Evolutionary conservation across 345 rosid genomes (phyloP).

Genomic region (Dimocarpus longan): DNA sequence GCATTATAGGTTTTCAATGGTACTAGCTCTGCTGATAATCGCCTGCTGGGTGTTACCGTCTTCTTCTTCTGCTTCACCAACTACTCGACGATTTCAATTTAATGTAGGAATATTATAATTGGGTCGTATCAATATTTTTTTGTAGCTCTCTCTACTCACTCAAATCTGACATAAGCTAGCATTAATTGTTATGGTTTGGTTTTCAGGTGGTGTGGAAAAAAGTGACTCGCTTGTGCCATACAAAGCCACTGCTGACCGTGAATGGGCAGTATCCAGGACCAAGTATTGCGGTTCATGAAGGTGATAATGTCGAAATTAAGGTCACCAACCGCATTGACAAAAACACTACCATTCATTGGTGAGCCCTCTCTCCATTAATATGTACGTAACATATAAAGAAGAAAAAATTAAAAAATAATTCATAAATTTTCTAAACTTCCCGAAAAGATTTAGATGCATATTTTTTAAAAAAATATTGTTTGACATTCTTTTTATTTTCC

Average conservation of each 20-base stretch:
- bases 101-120: conserved; percentile 11
- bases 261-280: conserved; percentile 74
- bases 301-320: conserved; percentile 61
- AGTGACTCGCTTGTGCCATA: conserved; percentile 57
- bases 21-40: not conserved
- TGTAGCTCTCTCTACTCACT: not conserved
- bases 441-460: no score
- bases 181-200: not conserved
- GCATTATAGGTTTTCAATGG: not conserved
- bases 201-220: conserved; percentile 55
- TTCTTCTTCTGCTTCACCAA: conserved; percentile 4
- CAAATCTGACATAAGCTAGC: not conserved
- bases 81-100: conserved; percentile 19
- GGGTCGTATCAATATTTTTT: not conserved
- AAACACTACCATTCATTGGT: conserved; percentile 71
- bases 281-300: conserved; percentile 63
- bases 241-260: conserved; percentile 61
- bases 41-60: not conserved
- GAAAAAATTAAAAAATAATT: no score
- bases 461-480: no score
- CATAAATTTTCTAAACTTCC: no score
- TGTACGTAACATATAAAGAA: no score
- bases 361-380: conserved; percentile 8
- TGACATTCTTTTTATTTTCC: no score
- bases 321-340: conserved; percentile 48